A percentile compares a stretch with the other conserved stretches of the same genome.
Evolutionary conservation across 805 yeast genomes (phyloP).

Genomic region (Candida ulmi): DNA sequence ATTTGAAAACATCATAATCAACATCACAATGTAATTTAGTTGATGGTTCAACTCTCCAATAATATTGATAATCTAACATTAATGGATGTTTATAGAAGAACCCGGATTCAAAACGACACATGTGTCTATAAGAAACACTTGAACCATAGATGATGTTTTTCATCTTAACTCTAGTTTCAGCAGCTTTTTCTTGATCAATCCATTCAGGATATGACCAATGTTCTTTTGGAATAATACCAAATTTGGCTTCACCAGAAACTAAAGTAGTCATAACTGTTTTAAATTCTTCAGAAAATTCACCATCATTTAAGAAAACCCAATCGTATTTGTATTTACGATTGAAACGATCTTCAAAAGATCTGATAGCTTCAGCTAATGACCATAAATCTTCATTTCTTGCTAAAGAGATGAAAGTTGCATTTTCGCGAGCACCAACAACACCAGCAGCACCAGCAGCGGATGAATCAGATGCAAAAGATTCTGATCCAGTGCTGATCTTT

Average conservation of each 20-base stretch:
- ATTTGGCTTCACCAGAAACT: constrained; percentile 72
- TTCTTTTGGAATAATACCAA: constrained; percentile 74
- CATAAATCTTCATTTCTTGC: constrained; percentile 73
- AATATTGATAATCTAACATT: constrained; percentile 74
- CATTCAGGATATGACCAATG: constrained; percentile 87
- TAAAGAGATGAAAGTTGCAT: constrained; percentile 76
- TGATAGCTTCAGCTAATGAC: constrained; percentile 56
- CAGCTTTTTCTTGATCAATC: constrained; percentile 69
- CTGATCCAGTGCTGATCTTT: neutral
- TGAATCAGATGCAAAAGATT: constrained; percentile 1
- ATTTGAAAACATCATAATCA: constrained; percentile 74
- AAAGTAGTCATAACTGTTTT: constrained; percentile 58
- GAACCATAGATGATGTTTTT: constrained; percentile 56
- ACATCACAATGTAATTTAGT: constrained; percentile 77
- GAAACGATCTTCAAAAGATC: constrained; percentile 85
- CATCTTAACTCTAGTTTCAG: constrained; percentile 49
- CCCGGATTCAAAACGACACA: constrained; percentile 91
- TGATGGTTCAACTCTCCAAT: constrained; percentile 95
- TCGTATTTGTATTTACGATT: constrained; percentile 78
- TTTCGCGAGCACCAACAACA: constrained; percentile 35
- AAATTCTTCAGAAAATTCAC: constrained; percentile 77
- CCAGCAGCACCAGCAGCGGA: neutral
- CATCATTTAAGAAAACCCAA: constrained; percentile 94
- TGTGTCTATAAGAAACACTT: constrained; percentile 70
- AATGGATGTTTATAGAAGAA: constrained; percentile 78